Evolutionary conservation across 164 flowering plant species (phyloP), one percentile per base, ranked within the genome.

Genomic region (Kalanchoe fedtschenkoi): DNA sequence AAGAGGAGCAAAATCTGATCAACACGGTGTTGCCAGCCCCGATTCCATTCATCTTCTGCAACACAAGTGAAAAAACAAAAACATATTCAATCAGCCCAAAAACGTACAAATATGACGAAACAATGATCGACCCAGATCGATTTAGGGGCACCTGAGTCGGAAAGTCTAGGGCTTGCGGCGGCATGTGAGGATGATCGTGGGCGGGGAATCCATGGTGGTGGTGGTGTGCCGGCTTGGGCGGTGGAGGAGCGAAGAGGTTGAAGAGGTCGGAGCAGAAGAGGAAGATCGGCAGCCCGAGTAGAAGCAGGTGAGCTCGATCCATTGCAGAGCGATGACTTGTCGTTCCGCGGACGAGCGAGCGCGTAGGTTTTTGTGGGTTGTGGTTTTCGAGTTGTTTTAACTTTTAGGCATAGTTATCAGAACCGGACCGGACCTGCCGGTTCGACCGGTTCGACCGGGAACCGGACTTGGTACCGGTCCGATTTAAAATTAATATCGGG

Each of bases 1-100:
- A 86, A 38, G 93, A 89, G 30, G 89, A 59, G 66, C 93, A 89
- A 71, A 85, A 89, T 63, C 77, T 76, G 56, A 89, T 83, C 43
- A 55, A 71, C 53, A 89, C 66, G 14, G 82, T 78, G 72, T 70
- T 73, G 14, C 91, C 96, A 35, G 62, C 15, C 28, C 92, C 92
- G 29, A 68, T 41, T 41, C 70, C 85, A 24, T 68, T 68, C 3
- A 62, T 24, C 69, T 65, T 70, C 87, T 80, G 79, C 70, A 67
- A 34, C n/a, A 75, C 76, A 61, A 71, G 51, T 6, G 21, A 38
- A 28, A 39, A 21, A 14, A 8, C 32, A 43, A 51, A 33, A n/a
- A 35, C 21, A 10, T 6, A 21, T n/a, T 16, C 26, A 35, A 32
- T 22, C 35, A 58, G n/a, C 14, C 1, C 16, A 17, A 54, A 26